phyloP scores from a whole-genome alignment of 306 rosid genomes.

The Dalbergia cochinchinensis region DNA sequence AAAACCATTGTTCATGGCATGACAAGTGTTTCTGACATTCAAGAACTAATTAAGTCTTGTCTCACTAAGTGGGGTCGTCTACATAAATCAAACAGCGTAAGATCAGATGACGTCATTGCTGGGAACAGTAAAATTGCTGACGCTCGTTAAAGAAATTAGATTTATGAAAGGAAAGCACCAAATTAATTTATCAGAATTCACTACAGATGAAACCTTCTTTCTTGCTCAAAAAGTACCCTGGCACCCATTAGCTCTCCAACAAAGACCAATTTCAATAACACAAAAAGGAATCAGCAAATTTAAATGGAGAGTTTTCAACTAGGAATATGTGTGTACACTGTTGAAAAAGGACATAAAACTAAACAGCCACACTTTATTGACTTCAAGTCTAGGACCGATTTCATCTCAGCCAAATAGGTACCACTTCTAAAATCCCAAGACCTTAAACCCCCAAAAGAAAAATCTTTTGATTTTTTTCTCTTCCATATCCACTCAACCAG shows the following conservation, averaged over 20 bases:
- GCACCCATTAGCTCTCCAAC: not conserved
- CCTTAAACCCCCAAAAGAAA: not conserved
- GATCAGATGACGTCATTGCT: not conserved
- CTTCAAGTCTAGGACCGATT: not conserved
- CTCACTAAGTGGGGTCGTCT: not conserved
- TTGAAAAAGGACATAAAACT: slow-evolving; percentile 20
- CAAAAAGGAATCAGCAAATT: not conserved
- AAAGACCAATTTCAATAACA: slow-evolving; percentile 17
- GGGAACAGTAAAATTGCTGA: not conserved
- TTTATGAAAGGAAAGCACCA: slow-evolving; percentile 20
- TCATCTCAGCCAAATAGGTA: slow-evolving; percentile 17
- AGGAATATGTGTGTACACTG: slow-evolving; percentile 19
- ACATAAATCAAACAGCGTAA: too few relatives aligned
- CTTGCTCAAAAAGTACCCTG: not conserved
- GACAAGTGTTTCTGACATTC: not conserved
- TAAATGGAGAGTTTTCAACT: not conserved
- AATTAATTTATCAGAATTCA: slow-evolving; percentile 13
- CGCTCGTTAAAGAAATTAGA: slow-evolving; percentile 22
- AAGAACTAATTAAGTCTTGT: not conserved
- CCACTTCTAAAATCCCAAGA: slow-evolving; percentile 30
- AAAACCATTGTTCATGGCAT: slow-evolving; percentile 34
- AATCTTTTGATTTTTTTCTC: slow-evolving; percentile 16
- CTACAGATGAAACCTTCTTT: slow-evolving; percentile 13
- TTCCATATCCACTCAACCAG: slow-evolving; percentile 25
- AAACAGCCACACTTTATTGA: slow-evolving; percentile 19